These are phyloP conservation scores for Yamadazyma paraphyllophila DNA, from an alignment of 805 yeast species.

Conservation along the genomic window DNA sequence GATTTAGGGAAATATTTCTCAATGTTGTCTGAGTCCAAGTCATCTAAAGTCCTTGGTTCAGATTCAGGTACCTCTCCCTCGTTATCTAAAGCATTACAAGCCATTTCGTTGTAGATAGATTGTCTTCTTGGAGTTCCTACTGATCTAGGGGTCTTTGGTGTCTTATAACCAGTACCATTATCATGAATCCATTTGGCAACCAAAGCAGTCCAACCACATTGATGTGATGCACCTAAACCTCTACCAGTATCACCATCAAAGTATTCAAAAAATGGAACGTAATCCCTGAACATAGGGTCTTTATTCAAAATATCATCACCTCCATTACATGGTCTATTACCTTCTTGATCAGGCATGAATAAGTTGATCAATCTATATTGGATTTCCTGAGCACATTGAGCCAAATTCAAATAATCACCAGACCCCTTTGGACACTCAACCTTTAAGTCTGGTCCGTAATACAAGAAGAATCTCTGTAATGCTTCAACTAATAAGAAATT, in stretches of 20 bases:
- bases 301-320: slow-evolving; percentile 50
- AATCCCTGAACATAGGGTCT: slow-evolving; percentile 72
- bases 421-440: slow-evolving; percentile 88
- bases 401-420: slow-evolving; percentile 71
- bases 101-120: slow-evolving; percentile 23
- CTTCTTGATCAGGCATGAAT: slow-evolving; percentile 65
- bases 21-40: slow-evolving; percentile 29
- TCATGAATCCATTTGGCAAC: slow-evolving; percentile 91
- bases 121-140: slow-evolving; percentile 28
- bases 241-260: slow-evolving; percentile 94
- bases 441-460: slow-evolving; percentile 82
- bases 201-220: slow-evolving; percentile 94
- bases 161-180: slow-evolving; percentile 68
- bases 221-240: slow-evolving; percentile 91
- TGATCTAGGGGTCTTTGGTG: slow-evolving; percentile 43
- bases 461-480: slow-evolving; percentile 79
- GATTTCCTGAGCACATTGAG: slow-evolving; percentile 86
- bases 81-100: slow-evolving; percentile 13
- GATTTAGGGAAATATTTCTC: slow-evolving; percentile 43
- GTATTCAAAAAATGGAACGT: slow-evolving; percentile 78
- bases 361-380: slow-evolving; percentile 81
- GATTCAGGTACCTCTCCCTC: background rate
- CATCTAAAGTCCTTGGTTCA: slow-evolving; percentile 11
- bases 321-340: slow-evolving; percentile 77
- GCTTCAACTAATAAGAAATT: slow-evolving; percentile 84